Conservation (phyloP, 768 basidiomycete species). For the Mycena kentingensis region DNA sequence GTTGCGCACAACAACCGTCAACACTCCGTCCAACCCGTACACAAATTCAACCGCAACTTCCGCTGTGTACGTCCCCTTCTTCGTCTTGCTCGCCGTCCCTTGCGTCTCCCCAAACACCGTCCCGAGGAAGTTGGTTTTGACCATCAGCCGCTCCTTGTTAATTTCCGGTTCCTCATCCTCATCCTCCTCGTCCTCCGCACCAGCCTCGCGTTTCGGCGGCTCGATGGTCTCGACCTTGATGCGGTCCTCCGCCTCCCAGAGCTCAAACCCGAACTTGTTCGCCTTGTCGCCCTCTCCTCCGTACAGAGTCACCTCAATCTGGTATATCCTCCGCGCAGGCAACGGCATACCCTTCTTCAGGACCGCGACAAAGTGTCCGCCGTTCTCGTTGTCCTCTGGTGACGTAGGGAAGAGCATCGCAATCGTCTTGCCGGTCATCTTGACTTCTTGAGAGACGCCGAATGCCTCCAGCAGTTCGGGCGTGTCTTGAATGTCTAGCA, state of each 20-base stretch:
- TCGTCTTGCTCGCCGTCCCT: slow-evolving; percentile 43
- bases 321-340: slow-evolving; percentile 62
- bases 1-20: slow-evolving; percentile 43
- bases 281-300: slow-evolving; percentile 31
- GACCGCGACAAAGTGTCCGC: slow-evolving; percentile 68
- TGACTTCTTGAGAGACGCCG: slow-evolving; percentile 44
- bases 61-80: slow-evolving; percentile 52
- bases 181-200: slow-evolving; percentile 53
- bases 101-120: slow-evolving; percentile 43
- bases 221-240: slow-evolving; percentile 62
- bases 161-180: slow-evolving; percentile 65
- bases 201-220: slow-evolving; percentile 43
- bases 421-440: slow-evolving; percentile 63
- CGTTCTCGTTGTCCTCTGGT: slow-evolving; percentile 44
- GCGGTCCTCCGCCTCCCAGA: slow-evolving; percentile 77
- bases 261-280: slow-evolving; percentile 62
- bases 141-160: slow-evolving; percentile 60
- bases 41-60: slow-evolving; percentile 49
- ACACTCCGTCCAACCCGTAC: slow-evolving; percentile 38
- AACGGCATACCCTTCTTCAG: slow-evolving; percentile 71
- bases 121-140: slow-evolving; percentile 56
- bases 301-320: slow-evolving; percentile 56
- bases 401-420: slow-evolving; percentile 65
- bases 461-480: slow-evolving; percentile 57
- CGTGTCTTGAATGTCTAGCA: slow-evolving; percentile 52